Evolutionary conservation across 2,329 filamentous ascomycete species (phyloP).

Genomic region (Mycosphaerelloides madeirae): DNA sequence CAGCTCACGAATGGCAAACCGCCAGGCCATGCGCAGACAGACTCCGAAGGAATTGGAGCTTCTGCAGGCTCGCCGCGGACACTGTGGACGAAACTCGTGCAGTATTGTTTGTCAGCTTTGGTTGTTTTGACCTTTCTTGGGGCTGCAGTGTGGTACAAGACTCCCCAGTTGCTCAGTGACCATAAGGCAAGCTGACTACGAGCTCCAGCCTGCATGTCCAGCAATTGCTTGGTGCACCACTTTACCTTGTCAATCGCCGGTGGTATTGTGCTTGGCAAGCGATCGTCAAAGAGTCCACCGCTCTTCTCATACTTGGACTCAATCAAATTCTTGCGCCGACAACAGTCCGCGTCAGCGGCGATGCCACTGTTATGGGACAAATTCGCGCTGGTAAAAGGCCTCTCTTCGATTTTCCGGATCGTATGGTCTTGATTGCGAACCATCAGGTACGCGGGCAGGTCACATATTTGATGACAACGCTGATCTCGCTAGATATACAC

Average conservation of each 20-base stretch:
- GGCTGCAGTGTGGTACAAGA: not conserved
- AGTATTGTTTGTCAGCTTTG: not conserved
- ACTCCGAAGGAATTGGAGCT: too few species aligned
- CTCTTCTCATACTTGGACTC: conserved; percentile 66
- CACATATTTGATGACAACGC: not conserved
- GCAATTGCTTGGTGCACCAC: conserved; percentile 8
- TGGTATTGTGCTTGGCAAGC: conserved; percentile 7
- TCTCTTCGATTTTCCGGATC: conserved; percentile 69
- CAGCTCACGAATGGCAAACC: too few species aligned
- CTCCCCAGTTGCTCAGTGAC: not conserved
- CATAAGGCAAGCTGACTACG: not conserved
- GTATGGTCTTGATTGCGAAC: conserved; percentile 44
- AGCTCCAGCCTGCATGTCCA: conserved; percentile 10
- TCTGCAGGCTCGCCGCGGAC: too few species aligned
- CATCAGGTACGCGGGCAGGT: not conserved
- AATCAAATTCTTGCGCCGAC: conserved; percentile 79
- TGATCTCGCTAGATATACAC: conserved; percentile 2
- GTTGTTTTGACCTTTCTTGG: not conserved
- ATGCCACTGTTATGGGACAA: conserved; percentile 68
- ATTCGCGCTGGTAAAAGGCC: conserved; percentile 63
- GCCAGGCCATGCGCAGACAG: too few species aligned
- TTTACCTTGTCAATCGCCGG: conserved; percentile 2
- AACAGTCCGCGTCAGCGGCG: conserved; percentile 71
- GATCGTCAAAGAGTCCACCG: conserved; percentile 63
- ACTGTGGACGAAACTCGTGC: too few species aligned